Evolutionary conservation across 1,284 basidiomycete species (phyloP).

Genomic region (Malassezia vespertilionis): DNA sequence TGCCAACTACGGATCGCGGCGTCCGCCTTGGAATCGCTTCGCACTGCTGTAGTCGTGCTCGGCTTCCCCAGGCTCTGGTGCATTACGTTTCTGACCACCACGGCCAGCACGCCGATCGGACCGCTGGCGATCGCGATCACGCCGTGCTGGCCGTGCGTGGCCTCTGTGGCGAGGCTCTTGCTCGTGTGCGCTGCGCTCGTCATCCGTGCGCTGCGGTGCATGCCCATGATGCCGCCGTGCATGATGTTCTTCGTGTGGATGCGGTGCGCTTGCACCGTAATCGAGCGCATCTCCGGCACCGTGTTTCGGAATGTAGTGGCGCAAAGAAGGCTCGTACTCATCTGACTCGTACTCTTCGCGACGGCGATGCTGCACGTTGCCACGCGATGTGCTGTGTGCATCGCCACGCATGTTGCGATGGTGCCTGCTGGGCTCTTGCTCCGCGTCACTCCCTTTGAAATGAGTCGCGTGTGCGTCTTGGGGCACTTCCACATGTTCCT

Average conservation of each 20-base stretch:
- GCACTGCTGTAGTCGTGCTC: slow-evolving; percentile 4
- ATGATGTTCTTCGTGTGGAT: slow-evolving; percentile 8
- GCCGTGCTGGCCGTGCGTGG: slow-evolving; percentile 11
- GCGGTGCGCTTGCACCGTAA: slow-evolving; percentile 37
- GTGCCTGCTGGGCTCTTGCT: too few relatives aligned
- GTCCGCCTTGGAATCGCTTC: slow-evolving; percentile 11
- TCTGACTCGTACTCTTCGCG: too few relatives aligned
- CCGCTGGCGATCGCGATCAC: slow-evolving; percentile 20
- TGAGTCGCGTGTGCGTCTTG: too few relatives aligned
- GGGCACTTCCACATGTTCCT: too few relatives aligned
- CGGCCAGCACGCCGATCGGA: slow-evolving; percentile 18
- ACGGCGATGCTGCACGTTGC: too few relatives aligned
- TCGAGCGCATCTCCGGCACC: slow-evolving; percentile 37
- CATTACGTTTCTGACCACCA: slow-evolving; percentile 13
- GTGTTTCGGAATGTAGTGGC: too few relatives aligned
- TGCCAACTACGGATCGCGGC: too few relatives aligned
- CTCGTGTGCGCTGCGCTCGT: slow-evolving; percentile 15
- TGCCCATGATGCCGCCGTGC: slow-evolving; percentile 15
- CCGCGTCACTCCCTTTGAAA: too few relatives aligned
- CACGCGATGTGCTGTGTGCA: too few relatives aligned
- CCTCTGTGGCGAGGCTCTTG: neutral
- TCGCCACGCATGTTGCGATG: too few relatives aligned
- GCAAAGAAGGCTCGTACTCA: too few relatives aligned
- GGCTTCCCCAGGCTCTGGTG: slow-evolving; percentile 9
- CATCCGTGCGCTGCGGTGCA: neutral